Evolutionary conservation across 805 yeast genomes (phyloP).

Genomic region (Kodamaea hsintzibuensis): DNA sequence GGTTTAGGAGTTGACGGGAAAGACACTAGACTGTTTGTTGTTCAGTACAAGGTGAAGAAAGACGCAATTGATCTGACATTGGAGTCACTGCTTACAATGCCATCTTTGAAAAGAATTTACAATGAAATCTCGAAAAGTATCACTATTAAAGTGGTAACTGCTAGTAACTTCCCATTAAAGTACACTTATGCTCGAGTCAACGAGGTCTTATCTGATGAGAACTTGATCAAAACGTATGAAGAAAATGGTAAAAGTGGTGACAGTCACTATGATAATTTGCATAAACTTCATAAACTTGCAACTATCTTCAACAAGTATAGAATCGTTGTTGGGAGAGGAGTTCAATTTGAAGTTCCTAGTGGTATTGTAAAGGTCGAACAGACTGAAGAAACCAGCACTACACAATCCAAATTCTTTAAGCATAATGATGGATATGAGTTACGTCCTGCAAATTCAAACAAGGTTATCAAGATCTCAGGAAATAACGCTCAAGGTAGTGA

Average conservation of each 20-base stretch:
- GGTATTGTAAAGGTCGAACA: slow-evolving; percentile 10
- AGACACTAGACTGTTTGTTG: slow-evolving; percentile 44
- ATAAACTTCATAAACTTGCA: slow-evolving; percentile 29
- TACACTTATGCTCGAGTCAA: slow-evolving; percentile 69
- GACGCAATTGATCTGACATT: background rate
- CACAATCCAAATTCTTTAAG: background rate
- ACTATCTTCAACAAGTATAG: slow-evolving; percentile 25
- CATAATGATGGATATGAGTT: slow-evolving; percentile 18
- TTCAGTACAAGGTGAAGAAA: slow-evolving; percentile 30
- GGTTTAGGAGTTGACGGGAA: slow-evolving; percentile 49
- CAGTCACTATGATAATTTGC: slow-evolving; percentile 27
- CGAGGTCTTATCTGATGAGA: slow-evolving; percentile 38
- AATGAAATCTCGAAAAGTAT: slow-evolving; percentile 18
- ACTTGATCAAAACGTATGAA: slow-evolving; percentile 2
- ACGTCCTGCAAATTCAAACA: slow-evolving; percentile 13
- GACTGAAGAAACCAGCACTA: background rate
- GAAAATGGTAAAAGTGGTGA: slow-evolving; percentile 10
- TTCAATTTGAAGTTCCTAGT: slow-evolving; percentile 18
- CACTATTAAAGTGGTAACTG: slow-evolving; percentile 25
- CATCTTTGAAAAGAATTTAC: slow-evolving; percentile 13
- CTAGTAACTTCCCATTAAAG: slow-evolving; percentile 31
- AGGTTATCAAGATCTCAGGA: slow-evolving; percentile 12
- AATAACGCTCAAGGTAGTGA: slow-evolving; percentile 19
- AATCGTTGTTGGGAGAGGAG: slow-evolving; percentile 21
- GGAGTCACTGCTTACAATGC: background rate